Conservation (phyloP, 176 grass and related monocot species). For the Calamus simplicifolius region DNA sequence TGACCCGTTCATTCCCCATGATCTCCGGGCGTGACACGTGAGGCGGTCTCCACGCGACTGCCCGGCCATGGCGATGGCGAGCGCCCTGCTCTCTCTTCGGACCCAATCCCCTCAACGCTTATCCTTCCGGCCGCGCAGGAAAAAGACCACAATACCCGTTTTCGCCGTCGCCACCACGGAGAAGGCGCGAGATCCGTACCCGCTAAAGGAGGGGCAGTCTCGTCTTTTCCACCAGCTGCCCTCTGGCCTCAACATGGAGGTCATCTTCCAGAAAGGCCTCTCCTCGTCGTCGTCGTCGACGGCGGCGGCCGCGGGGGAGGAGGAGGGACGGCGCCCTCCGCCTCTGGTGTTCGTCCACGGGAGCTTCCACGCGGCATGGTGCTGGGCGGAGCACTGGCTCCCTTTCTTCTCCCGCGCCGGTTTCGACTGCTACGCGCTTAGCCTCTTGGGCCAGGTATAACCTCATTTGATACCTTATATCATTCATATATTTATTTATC, state of each 20-base stretch:
- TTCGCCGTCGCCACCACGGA: background rate
- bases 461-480: background rate
- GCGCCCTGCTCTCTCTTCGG: background rate
- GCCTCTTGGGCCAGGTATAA: conserved; percentile 70
- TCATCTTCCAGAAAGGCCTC: conserved; percentile 49
- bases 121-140: background rate
- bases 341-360: conserved; percentile 84
- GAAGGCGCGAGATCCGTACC: conserved; percentile 20
- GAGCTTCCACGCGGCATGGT: conserved; percentile 97
- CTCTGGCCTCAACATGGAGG: conserved; percentile 70
- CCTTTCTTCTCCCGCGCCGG: conserved; percentile 80
- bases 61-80: too few relatives aligned
- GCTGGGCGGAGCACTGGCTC: conserved; percentile 84
- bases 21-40: too few relatives aligned
- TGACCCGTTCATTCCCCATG: too few relatives aligned
- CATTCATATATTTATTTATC: background rate
- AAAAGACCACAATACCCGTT: conserved; percentile 10
- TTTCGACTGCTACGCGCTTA: conserved; percentile 74
- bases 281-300: too few relatives aligned
- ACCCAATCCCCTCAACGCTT: background rate
- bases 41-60: too few relatives aligned
- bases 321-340: conserved; percentile 5
- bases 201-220: conserved; percentile 59
- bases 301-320: background rate
- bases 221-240: conserved; percentile 63